Base-by-base conservation (phyloP, 192 early-diverging fungal species). In the Cladochytrium replicatum region DNA sequence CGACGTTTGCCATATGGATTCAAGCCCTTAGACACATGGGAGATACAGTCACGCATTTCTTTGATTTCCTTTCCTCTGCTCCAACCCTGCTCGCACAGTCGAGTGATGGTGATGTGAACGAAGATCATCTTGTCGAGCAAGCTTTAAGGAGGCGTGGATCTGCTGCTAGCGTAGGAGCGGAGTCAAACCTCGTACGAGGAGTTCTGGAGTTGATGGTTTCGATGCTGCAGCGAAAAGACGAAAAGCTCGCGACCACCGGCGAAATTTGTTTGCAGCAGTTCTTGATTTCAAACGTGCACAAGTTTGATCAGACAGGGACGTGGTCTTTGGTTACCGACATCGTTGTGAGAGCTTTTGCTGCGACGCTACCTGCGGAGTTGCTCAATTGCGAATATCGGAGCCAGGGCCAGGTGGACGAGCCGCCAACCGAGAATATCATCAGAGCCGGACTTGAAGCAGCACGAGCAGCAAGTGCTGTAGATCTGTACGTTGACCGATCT, bases 241-340 rank as follows among this genome's bases (percentile, higher is more conserved):
- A 77, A 22, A 77, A 69, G 50, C 59, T 77, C 0, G 68, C 72
- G 4, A 63, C 70, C 2, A 77, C 69, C 4, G 74, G 71, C 7
- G 68, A 74, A 21, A 74, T 70, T 24, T 77, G 67, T 44, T 48
- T 77, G 9, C 62, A 67, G 30, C 70, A 72, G 44, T 71, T 77
- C 42, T 27, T 77, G 13, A 46, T 37, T 0, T 41, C 44, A 22
- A 74, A 68, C 46, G 50, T 69, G 4, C 52, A 43, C 27, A 54
- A 56, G 34, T 59, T 77, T 43, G 53, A 30, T 3, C 27, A 24
- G 19, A 32, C 41, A n/a, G 46, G 38, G 15, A 29, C 26, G 6
- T 71, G 74, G 68, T 39, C 30, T 6, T 37, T 64, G 6, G 50
- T 77, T 7, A 68, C 61, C 4, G 58, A 56, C 17, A 41, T 43